Conservation (phyloP, 1,139 yeast genomes). For the Hemisphaericaspora xylanilytica region DNA sequence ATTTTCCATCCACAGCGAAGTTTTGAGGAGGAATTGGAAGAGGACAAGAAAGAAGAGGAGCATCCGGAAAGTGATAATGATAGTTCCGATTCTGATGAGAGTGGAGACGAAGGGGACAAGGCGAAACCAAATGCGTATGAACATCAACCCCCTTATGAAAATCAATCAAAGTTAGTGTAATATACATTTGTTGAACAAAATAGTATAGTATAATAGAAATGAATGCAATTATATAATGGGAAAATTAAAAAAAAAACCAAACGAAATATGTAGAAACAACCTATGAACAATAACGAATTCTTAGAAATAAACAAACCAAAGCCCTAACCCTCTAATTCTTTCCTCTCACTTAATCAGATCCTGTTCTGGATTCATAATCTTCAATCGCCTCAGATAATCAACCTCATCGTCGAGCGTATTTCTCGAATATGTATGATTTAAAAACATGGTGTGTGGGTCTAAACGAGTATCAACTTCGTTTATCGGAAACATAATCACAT, state of each 20-base stretch:
- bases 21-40: conserved; percentile 50
- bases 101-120: conserved; percentile 20
- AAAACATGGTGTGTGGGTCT: conserved; percentile 65
- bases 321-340: not conserved
- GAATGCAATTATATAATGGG: too few relatives aligned
- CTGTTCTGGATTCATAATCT: conserved; percentile 63
- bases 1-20: conserved; percentile 84
- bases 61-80: conserved; percentile 28
- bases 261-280: not conserved
- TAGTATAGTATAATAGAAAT: not conserved
- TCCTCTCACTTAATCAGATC: not conserved
- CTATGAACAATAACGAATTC: not conserved
- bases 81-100: conserved; percentile 24
- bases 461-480: conserved; percentile 66
- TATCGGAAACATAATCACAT: conserved; percentile 33
- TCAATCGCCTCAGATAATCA: conserved; percentile 68
- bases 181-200: not conserved
- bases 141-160: conserved; percentile 61
- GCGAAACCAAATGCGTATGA: conserved; percentile 70
- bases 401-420: conserved; percentile 69
- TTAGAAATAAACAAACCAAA: not conserved
- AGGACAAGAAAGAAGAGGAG: conserved; percentile 8
- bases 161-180: conserved; percentile 19
- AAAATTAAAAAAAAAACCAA: not conserved
- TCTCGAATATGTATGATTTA: conserved; percentile 55